phyloP scores from a whole-genome alignment of 2,329 filamentous ascomycete species.

The Periglandula ipomoeae region DNA sequence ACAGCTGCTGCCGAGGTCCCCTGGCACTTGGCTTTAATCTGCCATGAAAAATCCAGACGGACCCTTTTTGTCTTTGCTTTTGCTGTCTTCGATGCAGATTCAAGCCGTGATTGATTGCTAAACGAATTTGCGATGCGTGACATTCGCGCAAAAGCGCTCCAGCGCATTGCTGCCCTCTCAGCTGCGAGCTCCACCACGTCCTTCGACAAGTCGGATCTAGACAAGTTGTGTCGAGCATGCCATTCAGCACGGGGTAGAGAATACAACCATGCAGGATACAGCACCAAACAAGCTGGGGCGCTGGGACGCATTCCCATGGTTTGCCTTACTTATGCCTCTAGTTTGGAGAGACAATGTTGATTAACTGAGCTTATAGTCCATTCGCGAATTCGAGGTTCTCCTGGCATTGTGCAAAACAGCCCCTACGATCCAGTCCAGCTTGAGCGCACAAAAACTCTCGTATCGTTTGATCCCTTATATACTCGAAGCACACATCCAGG shows the following conservation, averaged over 20 bases:
- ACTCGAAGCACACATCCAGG: constrained; percentile 71
- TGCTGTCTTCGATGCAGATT: not conserved
- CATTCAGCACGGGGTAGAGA: constrained; percentile 35
- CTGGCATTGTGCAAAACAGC: constrained; percentile 87
- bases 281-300: constrained; percentile 27
- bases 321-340: constrained; percentile 11
- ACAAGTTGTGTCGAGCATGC: constrained; percentile 51
- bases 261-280: constrained; percentile 37
- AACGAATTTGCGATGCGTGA: constrained; percentile 37
- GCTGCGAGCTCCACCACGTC: constrained; percentile 42
- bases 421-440: constrained; percentile 57
- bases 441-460: constrained; percentile 71
- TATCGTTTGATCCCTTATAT: constrained; percentile 76
- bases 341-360: not conserved
- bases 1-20: constrained; percentile 3
- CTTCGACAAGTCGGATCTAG: constrained; percentile 55
- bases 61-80: not conserved
- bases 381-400: constrained; percentile 86
- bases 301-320: constrained; percentile 54
- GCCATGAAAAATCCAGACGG: not conserved
- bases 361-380: constrained; percentile 46
- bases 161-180: constrained; percentile 57
- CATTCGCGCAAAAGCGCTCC: constrained; percentile 52
- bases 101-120: not conserved
- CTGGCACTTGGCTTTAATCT: not conserved